These are phyloP conservation scores for Carex kokanica DNA, from an alignment of 176 grass and related monocot genomes.

Conservation along the genomic window DNA sequence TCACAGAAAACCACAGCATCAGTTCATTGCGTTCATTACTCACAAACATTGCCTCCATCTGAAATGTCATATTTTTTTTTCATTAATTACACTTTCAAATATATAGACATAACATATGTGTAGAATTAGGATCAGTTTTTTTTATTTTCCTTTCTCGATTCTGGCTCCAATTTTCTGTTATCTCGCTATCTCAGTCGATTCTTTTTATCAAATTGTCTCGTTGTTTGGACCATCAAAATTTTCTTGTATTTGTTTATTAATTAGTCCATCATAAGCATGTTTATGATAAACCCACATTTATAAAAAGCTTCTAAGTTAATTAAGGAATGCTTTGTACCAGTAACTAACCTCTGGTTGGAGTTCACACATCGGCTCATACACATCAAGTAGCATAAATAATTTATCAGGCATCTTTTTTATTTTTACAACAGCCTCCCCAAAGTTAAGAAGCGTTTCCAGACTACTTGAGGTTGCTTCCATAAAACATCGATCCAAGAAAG, in stretches of 20 bases:
- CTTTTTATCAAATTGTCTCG: not conserved
- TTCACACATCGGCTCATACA: constrained; percentile 54
- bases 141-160: not conserved
- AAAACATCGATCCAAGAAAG: constrained; percentile 49
- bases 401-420: constrained; percentile 50
- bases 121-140: not conserved
- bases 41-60: constrained; percentile 57
- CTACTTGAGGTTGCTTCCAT: constrained; percentile 46
- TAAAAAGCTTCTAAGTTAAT: not conserved
- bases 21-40: constrained; percentile 36
- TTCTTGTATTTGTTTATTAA: not conserved
- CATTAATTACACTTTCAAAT: not conserved
- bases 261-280: not conserved
- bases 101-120: not conserved
- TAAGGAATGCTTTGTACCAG: not conserved
- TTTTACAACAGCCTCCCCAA: constrained; percentile 51
- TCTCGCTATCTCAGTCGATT: not conserved
- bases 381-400: constrained; percentile 49
- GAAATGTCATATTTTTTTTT: constrained; percentile 13
- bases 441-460: constrained; percentile 49
- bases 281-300: not conserved
- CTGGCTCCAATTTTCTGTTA: not conserved
- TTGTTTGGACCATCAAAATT: not conserved
- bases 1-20: constrained; percentile 12
- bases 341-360: constrained; percentile 52